phyloP scores from a whole-genome alignment of 1,284 basidiomycete genomes.

The Thecaphora thlaspeos region DNA sequence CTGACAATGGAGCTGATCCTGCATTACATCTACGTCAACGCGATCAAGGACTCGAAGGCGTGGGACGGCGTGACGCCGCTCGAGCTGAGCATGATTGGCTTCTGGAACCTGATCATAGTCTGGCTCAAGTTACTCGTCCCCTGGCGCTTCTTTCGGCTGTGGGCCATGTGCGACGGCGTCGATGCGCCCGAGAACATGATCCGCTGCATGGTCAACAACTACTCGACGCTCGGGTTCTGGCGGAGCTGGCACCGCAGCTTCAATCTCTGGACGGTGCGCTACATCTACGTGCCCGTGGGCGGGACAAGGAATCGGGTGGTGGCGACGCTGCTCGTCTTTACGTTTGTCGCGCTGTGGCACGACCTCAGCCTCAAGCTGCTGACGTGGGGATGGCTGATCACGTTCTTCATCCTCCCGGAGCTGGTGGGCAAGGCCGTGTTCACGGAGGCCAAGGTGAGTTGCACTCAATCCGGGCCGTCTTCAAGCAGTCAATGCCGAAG shows the following conservation, averaged over 20 bases:
- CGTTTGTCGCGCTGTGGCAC: conserved; percentile 99
- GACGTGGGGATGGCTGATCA: conserved; percentile 95
- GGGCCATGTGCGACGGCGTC: conserved; percentile 84
- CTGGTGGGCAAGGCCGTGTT: conserved; percentile 66
- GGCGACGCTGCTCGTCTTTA: conserved; percentile 80
- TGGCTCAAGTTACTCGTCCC: conserved; percentile 98
- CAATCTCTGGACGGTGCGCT: conserved; percentile 88
- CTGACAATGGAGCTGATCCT: conserved; percentile 87
- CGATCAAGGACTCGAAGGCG: conserved; percentile 84
- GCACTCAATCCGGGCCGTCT: no score
- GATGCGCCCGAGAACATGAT: conserved; percentile 99
- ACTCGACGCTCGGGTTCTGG: conserved; percentile 91
- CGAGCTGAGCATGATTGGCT: conserved; percentile 87
- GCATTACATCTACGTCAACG: conserved; percentile 94
- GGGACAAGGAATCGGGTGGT: conserved; percentile 68
- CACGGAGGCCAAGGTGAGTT: conserved; percentile 67
- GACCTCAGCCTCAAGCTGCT: conserved; percentile 84
- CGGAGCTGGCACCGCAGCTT: conserved; percentile 93
- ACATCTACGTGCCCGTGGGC: conserved; percentile 87
- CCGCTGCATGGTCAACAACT: conserved; percentile 97
- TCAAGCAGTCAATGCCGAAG: no score
- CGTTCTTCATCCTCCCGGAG: conserved; percentile 87
- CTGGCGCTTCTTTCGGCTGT: conserved; percentile 96
- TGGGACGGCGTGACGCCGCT: conserved; percentile 71
- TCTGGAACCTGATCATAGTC: conserved; percentile 94